Conservation (phyloP, 129 eudicot genomes). For the Mikania micrantha region DNA sequence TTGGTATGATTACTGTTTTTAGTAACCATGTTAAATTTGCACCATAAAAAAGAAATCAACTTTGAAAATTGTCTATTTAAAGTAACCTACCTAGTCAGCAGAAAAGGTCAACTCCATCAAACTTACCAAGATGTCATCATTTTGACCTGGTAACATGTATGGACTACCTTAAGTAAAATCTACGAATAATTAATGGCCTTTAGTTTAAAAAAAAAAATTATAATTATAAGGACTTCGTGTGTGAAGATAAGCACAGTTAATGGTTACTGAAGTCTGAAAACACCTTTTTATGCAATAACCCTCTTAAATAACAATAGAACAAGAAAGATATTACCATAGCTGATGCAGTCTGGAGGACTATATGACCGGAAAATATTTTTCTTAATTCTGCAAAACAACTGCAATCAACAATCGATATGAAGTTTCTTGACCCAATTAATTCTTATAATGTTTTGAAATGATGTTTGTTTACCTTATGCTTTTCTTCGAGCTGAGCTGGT, state of each 20-base stretch:
- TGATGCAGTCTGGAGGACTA: slow-evolving; percentile 69
- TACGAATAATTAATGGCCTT: not conserved
- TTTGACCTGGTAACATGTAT: not conserved
- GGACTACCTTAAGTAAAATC: not conserved
- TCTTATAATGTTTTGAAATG: not conserved
- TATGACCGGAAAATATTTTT: slow-evolving; percentile 38
- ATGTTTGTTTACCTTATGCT: slow-evolving; percentile 54
- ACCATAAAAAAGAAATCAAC: not conserved
- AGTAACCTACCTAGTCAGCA: not conserved
- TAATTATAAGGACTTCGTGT: not conserved
- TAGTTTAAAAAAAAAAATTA: not conserved
- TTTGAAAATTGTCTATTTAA: not conserved
- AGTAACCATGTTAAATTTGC: not conserved
- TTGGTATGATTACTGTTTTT: not conserved
- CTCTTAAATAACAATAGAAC: not conserved
- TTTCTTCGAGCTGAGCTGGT: slow-evolving; percentile 74
- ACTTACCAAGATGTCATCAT: not conserved
- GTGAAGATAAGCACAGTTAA: not conserved
- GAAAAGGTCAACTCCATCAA: not conserved
- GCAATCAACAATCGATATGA: slow-evolving; percentile 26
- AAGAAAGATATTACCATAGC: slow-evolving; percentile 47
- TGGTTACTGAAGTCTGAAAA: not conserved
- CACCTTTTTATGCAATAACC: not conserved
- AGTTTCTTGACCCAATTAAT: slow-evolving; percentile 4
- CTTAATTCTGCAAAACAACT: slow-evolving; percentile 79